Evolutionary conservation across 2,329 filamentous ascomycete species (phyloP).

Genomic region (Colletotrichum magnum): DNA sequence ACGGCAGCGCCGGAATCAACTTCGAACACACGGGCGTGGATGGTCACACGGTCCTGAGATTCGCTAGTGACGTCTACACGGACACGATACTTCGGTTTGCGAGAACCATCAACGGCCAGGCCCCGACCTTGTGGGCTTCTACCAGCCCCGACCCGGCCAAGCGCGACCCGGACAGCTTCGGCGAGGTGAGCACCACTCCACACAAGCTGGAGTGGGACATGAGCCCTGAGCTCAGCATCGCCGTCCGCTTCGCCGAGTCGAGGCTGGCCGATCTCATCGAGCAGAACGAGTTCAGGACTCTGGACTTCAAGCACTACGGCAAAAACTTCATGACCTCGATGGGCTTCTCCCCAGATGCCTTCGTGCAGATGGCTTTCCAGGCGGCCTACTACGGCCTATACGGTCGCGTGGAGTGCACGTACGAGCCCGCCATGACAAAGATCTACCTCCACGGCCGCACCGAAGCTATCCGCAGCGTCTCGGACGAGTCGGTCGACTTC

Average conservation of each 20-base stretch:
- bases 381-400: constrained; percentile 98
- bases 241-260: constrained; percentile 95
- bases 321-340: constrained; percentile 98
- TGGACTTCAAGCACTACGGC: constrained; percentile 91
- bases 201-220: constrained; percentile 99
- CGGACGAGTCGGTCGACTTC: constrained; percentile 86
- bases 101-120: constrained; percentile 93
- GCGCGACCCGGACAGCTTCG: constrained; percentile 90
- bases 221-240: constrained; percentile 90
- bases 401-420: constrained; percentile 92
- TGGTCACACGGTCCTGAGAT: constrained; percentile 95
- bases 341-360: constrained; percentile 97
- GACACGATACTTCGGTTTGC: constrained; percentile 98
- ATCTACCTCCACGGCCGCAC: constrained; percentile 93
- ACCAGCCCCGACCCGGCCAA: constrained; percentile 93
- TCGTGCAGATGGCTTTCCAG: constrained; percentile 99
- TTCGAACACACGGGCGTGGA: constrained; percentile 99
- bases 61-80: constrained; percentile 96
- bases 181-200: constrained; percentile 92
- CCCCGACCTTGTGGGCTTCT: constrained; percentile 92
- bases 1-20: constrained; percentile 98
- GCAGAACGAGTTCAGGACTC: constrained; percentile 94
- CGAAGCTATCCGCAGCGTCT: constrained; percentile 91
- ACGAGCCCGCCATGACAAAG: constrained; percentile 99
- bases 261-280: constrained; percentile 93